Conservation (phyloP, 805 yeast species). For the Metschnikowia noctiluminum region DNA sequence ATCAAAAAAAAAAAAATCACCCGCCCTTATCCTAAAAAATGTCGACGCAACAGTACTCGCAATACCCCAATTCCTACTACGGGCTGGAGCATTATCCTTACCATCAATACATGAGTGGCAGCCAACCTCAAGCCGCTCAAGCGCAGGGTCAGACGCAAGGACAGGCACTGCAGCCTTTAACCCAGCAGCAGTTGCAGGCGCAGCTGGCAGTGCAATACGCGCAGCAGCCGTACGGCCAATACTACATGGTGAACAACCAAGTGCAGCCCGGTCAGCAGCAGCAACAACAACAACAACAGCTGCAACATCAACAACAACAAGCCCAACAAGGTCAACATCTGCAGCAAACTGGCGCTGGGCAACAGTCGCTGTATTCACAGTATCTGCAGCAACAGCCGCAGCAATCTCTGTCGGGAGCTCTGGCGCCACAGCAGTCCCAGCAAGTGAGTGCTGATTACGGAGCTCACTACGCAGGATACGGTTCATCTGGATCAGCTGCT, state of each 20-base stretch:
- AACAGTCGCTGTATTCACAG: slow-evolving; percentile 2
- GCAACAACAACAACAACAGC: slow-evolving; percentile 5
- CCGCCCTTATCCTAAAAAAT: background rate
- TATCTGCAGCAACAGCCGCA: background rate
- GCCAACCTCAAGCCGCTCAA: slow-evolving; percentile 15
- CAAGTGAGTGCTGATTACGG: slow-evolving; percentile 13
- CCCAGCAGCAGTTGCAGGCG: slow-evolving; percentile 14
- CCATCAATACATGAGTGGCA: slow-evolving; percentile 19
- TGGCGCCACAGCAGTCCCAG: slow-evolving; percentile 7
- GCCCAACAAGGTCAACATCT: slow-evolving; percentile 1
- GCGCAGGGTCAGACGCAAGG: slow-evolving; percentile 12
- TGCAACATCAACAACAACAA: background rate
- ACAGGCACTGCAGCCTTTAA: slow-evolving; percentile 9
- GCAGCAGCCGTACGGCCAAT: slow-evolving; percentile 19
- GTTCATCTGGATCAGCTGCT: slow-evolving; percentile 6
- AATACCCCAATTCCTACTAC: slow-evolving; percentile 19
- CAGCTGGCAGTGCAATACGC: slow-evolving; percentile 15
- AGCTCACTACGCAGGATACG: slow-evolving; percentile 18
- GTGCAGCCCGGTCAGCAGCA: slow-evolving; percentile 16
- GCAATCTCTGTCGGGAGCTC: background rate
- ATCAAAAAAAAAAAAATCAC: background rate
- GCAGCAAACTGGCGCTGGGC: slow-evolving; percentile 7
- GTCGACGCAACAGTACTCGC: slow-evolving; percentile 22
- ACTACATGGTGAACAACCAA: slow-evolving; percentile 19
- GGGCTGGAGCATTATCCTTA: slow-evolving; percentile 23